Conservation (phyloP, 2,329 filamentous ascomycete species). For the Samsoniella hepiali region DNA sequence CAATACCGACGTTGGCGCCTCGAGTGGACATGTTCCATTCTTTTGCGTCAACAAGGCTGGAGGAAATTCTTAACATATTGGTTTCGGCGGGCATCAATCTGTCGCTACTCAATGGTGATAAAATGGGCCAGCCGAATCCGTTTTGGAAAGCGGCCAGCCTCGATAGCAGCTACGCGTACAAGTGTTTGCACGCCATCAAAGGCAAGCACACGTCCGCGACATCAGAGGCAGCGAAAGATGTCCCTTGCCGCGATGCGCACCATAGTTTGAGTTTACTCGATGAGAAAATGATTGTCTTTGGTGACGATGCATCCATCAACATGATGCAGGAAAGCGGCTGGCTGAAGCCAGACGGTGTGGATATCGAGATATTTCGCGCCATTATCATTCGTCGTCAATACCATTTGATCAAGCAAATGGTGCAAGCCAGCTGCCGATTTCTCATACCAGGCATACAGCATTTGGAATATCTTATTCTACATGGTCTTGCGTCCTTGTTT, state of each 20-base stretch:
- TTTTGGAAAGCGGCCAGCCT: not conserved
- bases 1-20: not conserved
- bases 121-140: not conserved
- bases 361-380: not conserved
- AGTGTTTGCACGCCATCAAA: not conserved
- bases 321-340: slow-evolving; percentile 1
- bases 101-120: not conserved
- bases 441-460: not conserved
- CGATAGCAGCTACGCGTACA: not conserved
- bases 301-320: not conserved
- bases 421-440: not conserved
- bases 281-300: not conserved
- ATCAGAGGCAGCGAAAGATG: no score
- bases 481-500: slow-evolving; percentile 1
- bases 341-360: not conserved
- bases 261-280: not conserved
- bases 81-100: not conserved
- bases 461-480: slow-evolving; percentile 3
- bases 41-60: slow-evolving; percentile 1
- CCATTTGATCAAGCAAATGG: slow-evolving; percentile 1
- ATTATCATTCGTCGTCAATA: slow-evolving; percentile 8
- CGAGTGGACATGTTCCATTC: not conserved
- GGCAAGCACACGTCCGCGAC: not conserved
- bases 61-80: slow-evolving; percentile 10
- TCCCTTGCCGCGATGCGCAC: not conserved